phyloP scores from a whole-genome alignment of 768 basidiomycete species.

The Peribolospora kevripleyi region DNA sequence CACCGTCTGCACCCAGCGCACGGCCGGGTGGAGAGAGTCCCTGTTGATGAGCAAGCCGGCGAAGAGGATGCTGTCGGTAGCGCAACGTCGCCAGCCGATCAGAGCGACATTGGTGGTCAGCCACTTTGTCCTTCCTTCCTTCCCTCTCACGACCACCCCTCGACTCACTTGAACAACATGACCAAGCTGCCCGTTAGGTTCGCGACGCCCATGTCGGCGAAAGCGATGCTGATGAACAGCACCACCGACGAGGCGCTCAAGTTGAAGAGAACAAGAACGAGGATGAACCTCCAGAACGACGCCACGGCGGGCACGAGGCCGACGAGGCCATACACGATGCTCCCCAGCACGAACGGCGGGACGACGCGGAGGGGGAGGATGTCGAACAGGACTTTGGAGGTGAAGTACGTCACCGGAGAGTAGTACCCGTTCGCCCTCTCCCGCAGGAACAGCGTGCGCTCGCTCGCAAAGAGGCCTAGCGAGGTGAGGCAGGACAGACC shows the following conservation, averaged over 20 bases:
- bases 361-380: slow-evolving; percentile 83
- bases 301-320: slow-evolving; percentile 76
- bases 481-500: slow-evolving; percentile 93
- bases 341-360: slow-evolving; percentile 82
- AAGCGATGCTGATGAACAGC: slow-evolving; percentile 66
- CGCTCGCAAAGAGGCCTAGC: slow-evolving; percentile 76
- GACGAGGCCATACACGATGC: slow-evolving; percentile 81
- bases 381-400: slow-evolving; percentile 91
- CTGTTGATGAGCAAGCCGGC: slow-evolving; percentile 89
- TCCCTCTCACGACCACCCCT: background rate
- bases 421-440: slow-evolving; percentile 95
- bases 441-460: slow-evolving; percentile 91
- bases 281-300: slow-evolving; percentile 94
- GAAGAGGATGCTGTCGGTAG: slow-evolving; percentile 48
- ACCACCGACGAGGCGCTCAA: slow-evolving; percentile 82
- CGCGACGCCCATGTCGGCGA: slow-evolving; percentile 64
- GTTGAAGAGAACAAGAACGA: slow-evolving; percentile 88
- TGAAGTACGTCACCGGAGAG: slow-evolving; percentile 84
- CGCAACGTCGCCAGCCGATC: background rate
- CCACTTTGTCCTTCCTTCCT: background rate
- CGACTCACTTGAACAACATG: slow-evolving; percentile 89
- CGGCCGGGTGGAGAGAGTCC: slow-evolving; percentile 42
- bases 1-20: slow-evolving; percentile 68
- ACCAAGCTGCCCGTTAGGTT: slow-evolving; percentile 81
- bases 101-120: background rate